These are phyloP conservation scores for Aegilops tauschii DNA, from an alignment of 176 grass and related monocot species.

Conservation along the genomic window DNA sequence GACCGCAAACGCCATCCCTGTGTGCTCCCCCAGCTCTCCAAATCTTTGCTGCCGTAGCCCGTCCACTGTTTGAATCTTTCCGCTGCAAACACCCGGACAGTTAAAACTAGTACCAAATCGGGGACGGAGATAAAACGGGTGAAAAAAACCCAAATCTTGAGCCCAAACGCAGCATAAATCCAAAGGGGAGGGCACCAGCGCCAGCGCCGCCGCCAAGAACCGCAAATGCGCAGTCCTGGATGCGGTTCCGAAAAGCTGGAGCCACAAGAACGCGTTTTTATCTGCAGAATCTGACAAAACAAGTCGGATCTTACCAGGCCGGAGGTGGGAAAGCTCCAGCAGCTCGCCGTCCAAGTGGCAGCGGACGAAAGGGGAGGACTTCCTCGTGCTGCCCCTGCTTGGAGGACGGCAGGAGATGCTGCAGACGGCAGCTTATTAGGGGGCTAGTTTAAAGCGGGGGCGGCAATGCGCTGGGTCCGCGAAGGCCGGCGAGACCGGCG, in stretches of 20 bases:
- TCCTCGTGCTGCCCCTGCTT: conserved; percentile 21
- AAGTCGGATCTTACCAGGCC: conserved; percentile 43
- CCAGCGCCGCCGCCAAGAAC: background rate
- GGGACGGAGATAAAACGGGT: background rate
- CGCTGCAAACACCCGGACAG: background rate
- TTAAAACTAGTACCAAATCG: background rate
- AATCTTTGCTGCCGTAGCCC: conserved; percentile 1
- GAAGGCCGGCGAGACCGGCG: conserved; percentile 34
- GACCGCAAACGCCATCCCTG: conserved; percentile 54
- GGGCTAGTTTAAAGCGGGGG: background rate
- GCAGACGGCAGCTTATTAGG: conserved; percentile 25
- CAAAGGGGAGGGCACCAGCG: background rate
- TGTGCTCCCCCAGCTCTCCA: background rate
- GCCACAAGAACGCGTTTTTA: background rate
- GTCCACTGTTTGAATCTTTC: background rate
- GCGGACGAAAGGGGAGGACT: background rate
- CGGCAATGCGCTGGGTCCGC: conserved; percentile 24
- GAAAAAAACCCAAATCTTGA: conserved; percentile 26
- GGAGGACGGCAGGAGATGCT: background rate
- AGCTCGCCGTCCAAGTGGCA: too few relatives aligned
- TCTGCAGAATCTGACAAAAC: background rate
- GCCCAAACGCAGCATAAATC: background rate
- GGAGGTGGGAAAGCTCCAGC: background rate
- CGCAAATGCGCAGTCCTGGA: conserved; percentile 16
- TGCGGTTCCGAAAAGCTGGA: background rate